Conservation (phyloP, 2,329 filamentous ascomycete genomes). For the Acrocalymma vagum region DNA sequence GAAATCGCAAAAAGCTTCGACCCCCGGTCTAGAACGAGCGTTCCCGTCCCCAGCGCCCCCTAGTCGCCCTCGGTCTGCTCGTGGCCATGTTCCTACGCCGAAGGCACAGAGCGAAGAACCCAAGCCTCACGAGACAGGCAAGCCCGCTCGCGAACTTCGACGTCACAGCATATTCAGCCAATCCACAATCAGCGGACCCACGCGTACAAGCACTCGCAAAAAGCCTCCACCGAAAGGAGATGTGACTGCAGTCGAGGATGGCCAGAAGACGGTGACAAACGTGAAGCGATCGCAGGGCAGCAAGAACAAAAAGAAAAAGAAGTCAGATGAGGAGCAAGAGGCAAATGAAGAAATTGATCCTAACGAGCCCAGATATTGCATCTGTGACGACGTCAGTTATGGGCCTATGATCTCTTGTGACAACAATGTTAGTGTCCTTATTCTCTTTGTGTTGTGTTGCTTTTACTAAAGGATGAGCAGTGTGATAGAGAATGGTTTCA, state of each 20-base stretch:
- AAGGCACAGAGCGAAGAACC: slow-evolving; percentile 61
- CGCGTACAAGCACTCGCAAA: slow-evolving; percentile 59
- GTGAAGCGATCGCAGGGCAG: slow-evolving; percentile 68
- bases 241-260: slow-evolving; percentile 68
- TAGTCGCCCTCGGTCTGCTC: slow-evolving; percentile 48
- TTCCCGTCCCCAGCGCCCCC: slow-evolving; percentile 19
- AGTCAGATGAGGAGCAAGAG: slow-evolving; percentile 29
- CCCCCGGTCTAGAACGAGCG: slow-evolving; percentile 22
- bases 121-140: slow-evolving; percentile 46
- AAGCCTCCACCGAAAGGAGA: slow-evolving; percentile 79
- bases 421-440: slow-evolving; percentile 64
- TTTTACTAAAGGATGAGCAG: slow-evolving; percentile 49
- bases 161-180: slow-evolving; percentile 57
- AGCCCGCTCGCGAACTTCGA: slow-evolving; percentile 48
- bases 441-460: background rate
- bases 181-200: slow-evolving; percentile 44
- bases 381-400: slow-evolving; percentile 81
- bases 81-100: slow-evolving; percentile 45
- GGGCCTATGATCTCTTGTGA: slow-evolving; percentile 87
- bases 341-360: slow-evolving; percentile 68
- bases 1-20: slow-evolving; percentile 27
- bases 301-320: slow-evolving; percentile 60
- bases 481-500: slow-evolving; percentile 90
- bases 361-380: slow-evolving; percentile 78
- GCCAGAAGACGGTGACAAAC: slow-evolving; percentile 72